These are phyloP conservation scores for Annulohypoxylon maeteangense DNA, from an alignment of 495 filamentous ascomycete genomes.

Conservation along the genomic window DNA sequence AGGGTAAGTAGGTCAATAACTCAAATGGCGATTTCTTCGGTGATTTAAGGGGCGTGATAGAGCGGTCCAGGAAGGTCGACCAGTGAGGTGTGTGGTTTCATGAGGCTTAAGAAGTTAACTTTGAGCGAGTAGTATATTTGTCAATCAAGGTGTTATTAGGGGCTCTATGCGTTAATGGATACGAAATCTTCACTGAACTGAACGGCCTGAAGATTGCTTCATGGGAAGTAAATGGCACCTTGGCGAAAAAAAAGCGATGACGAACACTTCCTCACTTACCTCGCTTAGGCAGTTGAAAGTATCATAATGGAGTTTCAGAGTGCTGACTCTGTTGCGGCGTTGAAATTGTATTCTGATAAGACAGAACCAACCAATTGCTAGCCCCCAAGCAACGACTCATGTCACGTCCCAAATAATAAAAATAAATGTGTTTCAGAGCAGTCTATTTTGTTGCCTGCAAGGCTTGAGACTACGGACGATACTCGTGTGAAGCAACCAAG, in stretches of 20 bases:
- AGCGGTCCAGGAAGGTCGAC: not conserved
- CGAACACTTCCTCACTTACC: too few relatives aligned
- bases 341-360: not conserved
- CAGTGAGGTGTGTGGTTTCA: too few relatives aligned
- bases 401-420: not conserved
- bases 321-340: not conserved
- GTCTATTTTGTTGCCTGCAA: conserved; percentile 32
- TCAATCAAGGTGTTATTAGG: too few relatives aligned
- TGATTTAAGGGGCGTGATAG: not conserved
- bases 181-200: too few relatives aligned
- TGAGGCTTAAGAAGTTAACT: too few relatives aligned
- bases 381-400: not conserved
- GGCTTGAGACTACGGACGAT: conserved; percentile 19
- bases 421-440: conserved; percentile 11
- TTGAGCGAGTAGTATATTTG: too few relatives aligned
- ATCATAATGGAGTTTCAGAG: not conserved
- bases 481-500: conserved; percentile 14
- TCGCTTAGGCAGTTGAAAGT: too few relatives aligned
- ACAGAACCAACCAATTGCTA: not conserved
- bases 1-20: not conserved
- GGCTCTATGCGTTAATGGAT: too few relatives aligned
- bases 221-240: too few relatives aligned
- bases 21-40: not conserved
- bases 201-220: too few relatives aligned
- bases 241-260: too few relatives aligned